A percentile compares a stretch with the other conserved stretches of the same genome.
Evolutionary conservation across 208 protist genomes (phyloP).

Genomic region (Crithidia thermophila): DNA sequence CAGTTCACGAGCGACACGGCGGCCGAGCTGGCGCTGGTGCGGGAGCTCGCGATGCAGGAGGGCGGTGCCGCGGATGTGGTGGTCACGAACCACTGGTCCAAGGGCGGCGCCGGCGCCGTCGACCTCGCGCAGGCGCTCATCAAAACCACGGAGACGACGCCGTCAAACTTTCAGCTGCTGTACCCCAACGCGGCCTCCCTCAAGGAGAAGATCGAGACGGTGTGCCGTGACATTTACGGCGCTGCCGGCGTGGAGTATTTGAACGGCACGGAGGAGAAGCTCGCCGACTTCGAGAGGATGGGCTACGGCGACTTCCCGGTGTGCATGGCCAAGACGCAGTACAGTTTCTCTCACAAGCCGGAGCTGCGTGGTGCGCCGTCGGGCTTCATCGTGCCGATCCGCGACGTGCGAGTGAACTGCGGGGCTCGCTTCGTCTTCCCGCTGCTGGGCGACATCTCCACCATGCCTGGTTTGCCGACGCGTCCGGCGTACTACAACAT

Average conservation of each 20-base stretch:
- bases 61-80: slow-evolving; percentile 93
- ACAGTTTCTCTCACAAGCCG: slow-evolving; percentile 94
- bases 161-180: slow-evolving; percentile 90
- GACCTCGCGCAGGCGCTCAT: slow-evolving; percentile 90
- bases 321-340: slow-evolving; percentile 99
- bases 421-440: slow-evolving; percentile 97
- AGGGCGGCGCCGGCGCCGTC: slow-evolving; percentile 92
- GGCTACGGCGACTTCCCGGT: slow-evolving; percentile 92
- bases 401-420: slow-evolving; percentile 93
- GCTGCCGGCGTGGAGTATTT: slow-evolving; percentile 90
- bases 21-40: slow-evolving; percentile 89
- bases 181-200: slow-evolving; percentile 91
- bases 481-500: slow-evolving; percentile 96
- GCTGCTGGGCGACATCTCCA: slow-evolving; percentile 94
- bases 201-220: slow-evolving; percentile 97
- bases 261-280: slow-evolving; percentile 87
- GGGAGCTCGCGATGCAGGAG: slow-evolving; percentile 55
- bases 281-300: slow-evolving; percentile 79
- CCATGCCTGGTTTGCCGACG: slow-evolving; percentile 96
- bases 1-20: slow-evolving; percentile 93
- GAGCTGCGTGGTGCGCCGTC: slow-evolving; percentile 90
- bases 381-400: slow-evolving; percentile 93
- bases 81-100: slow-evolving; percentile 92
- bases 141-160: slow-evolving; percentile 54
- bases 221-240: slow-evolving; percentile 96